A percentile compares a stretch with the other conserved stretches of the same genome.
Evolutionary conservation across 1,284 basidiomycete species (phyloP).

Genomic region (Phenoliferia sp.): DNA sequence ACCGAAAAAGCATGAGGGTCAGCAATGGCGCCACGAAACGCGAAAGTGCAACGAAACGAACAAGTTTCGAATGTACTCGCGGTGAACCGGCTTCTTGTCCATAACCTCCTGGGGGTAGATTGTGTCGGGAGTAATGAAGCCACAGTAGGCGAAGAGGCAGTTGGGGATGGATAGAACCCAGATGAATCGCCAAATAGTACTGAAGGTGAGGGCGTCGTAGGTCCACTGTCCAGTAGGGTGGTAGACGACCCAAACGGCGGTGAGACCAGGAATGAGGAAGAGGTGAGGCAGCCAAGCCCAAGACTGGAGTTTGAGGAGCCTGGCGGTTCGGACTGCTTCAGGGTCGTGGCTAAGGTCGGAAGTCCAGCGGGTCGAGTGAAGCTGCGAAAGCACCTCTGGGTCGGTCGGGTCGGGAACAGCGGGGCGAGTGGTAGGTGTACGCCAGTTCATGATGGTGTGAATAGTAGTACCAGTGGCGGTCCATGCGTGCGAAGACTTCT

Average conservation of each 20-base stretch:
- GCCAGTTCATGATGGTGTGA: slow-evolving; percentile 39
- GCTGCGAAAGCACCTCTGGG: slow-evolving; percentile 40
- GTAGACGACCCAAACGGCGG: slow-evolving; percentile 42
- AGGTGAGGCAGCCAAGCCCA: slow-evolving; percentile 42
- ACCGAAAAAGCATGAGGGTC: slow-evolving; percentile 14
- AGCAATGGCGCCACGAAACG: neutral
- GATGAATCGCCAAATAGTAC: slow-evolving; percentile 44
- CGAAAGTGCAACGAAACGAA: neutral
- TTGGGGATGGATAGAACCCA: slow-evolving; percentile 45
- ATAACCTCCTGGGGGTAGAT: slow-evolving; percentile 37
- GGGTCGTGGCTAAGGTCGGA: slow-evolving; percentile 41
- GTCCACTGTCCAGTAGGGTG: slow-evolving; percentile 43
- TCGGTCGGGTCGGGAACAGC: slow-evolving; percentile 39
- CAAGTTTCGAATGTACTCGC: slow-evolving; percentile 44
- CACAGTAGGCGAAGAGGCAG: slow-evolving; percentile 43
- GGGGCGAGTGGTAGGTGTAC: slow-evolving; percentile 37
- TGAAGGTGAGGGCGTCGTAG: slow-evolving; percentile 42
- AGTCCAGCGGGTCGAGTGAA: slow-evolving; percentile 45
- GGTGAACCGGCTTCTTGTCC: slow-evolving; percentile 42
- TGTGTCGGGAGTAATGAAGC: slow-evolving; percentile 43
- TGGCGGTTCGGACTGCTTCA: slow-evolving; percentile 43
- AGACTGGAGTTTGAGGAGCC: slow-evolving; percentile 39
- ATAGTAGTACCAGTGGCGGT: slow-evolving; percentile 13
- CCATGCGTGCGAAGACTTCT: slow-evolving; percentile 17
- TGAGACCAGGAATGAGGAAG: slow-evolving; percentile 41